phyloP scores from a whole-genome alignment of 169 alveolate species.

The Plasmodium gonderi region DNA sequence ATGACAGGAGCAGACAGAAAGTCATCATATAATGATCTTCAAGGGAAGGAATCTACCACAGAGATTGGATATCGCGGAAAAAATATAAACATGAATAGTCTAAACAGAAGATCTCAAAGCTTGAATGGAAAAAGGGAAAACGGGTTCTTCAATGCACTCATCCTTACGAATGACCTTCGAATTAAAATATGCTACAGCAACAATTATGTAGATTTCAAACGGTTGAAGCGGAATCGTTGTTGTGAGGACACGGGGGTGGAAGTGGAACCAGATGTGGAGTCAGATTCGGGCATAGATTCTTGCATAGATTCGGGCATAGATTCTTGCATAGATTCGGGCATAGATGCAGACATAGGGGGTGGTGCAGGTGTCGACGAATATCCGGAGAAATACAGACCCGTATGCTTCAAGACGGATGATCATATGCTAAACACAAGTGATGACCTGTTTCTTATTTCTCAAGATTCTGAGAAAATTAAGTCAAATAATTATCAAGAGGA shows the following conservation, averaged over 20 bases:
- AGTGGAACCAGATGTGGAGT: neutral
- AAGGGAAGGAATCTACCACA: neutral
- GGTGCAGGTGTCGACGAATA: no score
- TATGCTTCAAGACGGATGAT: neutral
- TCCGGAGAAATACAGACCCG: neutral
- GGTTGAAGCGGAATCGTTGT: neutral
- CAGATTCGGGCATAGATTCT: neutral
- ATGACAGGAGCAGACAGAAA: neutral
- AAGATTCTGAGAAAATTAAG: conserved; percentile 53
- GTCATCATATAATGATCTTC: neutral
- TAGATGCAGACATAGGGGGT: no score
- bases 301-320: no score
- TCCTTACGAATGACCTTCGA: conserved; percentile 44
- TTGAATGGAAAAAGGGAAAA: neutral
- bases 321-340: no score
- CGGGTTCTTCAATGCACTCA: neutral
- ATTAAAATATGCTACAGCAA: conserved; percentile 52
- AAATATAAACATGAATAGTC: neutral
- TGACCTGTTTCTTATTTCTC: conserved; percentile 48
- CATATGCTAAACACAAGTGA: conserved; percentile 18
- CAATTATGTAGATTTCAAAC: conserved; percentile 27
- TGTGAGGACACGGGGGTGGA: neutral
- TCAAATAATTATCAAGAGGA: neutral
- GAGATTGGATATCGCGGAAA: neutral
- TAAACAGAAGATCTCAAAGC: conserved; percentile 39